These are phyloP conservation scores for Aaosphaeria arxii DNA, from an alignment of 2,329 filamentous ascomycete genomes.

Conservation along the genomic window DNA sequence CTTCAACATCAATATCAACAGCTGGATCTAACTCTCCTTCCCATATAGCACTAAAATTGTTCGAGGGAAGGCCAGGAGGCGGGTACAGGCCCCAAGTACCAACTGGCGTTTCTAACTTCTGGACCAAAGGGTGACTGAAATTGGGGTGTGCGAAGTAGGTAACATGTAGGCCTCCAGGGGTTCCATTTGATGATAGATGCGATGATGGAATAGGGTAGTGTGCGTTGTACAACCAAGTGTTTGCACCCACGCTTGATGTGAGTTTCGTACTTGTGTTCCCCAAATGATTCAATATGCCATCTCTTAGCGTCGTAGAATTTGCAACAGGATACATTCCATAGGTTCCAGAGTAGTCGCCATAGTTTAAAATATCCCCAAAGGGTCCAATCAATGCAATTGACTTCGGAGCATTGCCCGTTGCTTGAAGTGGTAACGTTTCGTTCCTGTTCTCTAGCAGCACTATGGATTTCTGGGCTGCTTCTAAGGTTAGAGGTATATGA, in stretches of 20 bases:
- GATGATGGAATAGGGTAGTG: slow-evolving; percentile 46
- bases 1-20: slow-evolving; percentile 38
- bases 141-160: slow-evolving; percentile 43
- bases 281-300: slow-evolving; percentile 35
- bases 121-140: slow-evolving; percentile 31
- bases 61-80: slow-evolving; percentile 41
- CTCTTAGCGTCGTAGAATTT: slow-evolving; percentile 39
- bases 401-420: slow-evolving; percentile 21
- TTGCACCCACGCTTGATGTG: slow-evolving; percentile 42
- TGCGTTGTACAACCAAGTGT: slow-evolving; percentile 45
- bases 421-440: slow-evolving; percentile 36
- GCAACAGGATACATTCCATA: slow-evolving; percentile 41
- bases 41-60: slow-evolving; percentile 47
- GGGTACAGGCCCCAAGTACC: slow-evolving; percentile 47
- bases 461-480: slow-evolving; percentile 44
- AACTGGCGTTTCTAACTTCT: slow-evolving; percentile 36
- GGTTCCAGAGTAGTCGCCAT: slow-evolving; percentile 44
- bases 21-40: slow-evolving; percentile 40
- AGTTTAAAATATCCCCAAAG: slow-evolving; percentile 42
- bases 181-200: slow-evolving; percentile 38
- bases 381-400: slow-evolving; percentile 43
- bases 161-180: slow-evolving; percentile 36
- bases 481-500: slow-evolving; percentile 38
- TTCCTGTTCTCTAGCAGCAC: slow-evolving; percentile 45
- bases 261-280: slow-evolving; percentile 26